Evolutionary conservation across 2,329 filamentous ascomycete species (phyloP), one percentile per base, ranked within the genome.

Genomic region (Diplodia corticola): DNA sequence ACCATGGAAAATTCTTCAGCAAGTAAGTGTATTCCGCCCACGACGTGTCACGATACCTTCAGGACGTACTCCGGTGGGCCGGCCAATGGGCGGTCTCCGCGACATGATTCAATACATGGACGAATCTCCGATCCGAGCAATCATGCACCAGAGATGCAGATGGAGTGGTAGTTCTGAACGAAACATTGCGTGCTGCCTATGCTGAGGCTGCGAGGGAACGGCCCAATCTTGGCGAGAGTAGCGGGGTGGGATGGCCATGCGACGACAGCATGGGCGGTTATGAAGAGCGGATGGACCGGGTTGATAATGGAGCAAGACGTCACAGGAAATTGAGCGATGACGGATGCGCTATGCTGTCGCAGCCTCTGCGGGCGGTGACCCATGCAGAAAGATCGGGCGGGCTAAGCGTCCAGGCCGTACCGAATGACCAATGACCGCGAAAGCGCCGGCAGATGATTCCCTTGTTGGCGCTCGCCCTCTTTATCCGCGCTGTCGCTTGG

Each of bases 401-500:
- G 44, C 57, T 35, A 35, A 46, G 20, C 44, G 12, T 60, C 40
- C 40, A 44, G 40, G 40, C 40, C 37, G 55, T 12, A 35, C 37
- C 57, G 57, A 60, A 46, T 49, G 44, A 61, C 10, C 40, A 61
- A 46, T 49, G n/a, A 46, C 57, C 57, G 57, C 57, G 57, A 44
- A 61, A 61, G 17, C 44, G 57, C 57, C 57, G 57, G 57, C 24
- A 49, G 57, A 49, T 49, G 57, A 49, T 49, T 33, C 28, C 57
- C 57, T 49, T 30, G 35, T 61, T 61, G 57, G 57, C 37, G 3
- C 17, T 26, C 44, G 57, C 26, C 20, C 28, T 44, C 57, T 61
- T 61, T 61, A 61, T 49, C 57, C 57, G 57, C 57, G 57, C 37
- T 44, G 40, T 13, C 44, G 44, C 57, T 61, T 61, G 57, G 40